A percentile compares a stretch with the other conserved stretches of the same genome.
These are phyloP conservation scores for Mucuna pruriens DNA, from an alignment of 306 rosid species.

Conservation along the genomic window DNA sequence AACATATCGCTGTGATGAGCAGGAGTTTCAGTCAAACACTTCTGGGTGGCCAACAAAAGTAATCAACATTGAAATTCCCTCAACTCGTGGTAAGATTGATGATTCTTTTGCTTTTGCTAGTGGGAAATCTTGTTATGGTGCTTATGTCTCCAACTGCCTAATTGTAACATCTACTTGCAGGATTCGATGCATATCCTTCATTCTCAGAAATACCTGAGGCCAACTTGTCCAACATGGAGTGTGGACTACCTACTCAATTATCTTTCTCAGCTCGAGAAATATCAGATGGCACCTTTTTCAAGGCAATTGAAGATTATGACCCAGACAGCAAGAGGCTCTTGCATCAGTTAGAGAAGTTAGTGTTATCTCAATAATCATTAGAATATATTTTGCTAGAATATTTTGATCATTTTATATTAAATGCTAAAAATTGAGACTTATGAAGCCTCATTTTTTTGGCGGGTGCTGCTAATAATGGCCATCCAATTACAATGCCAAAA, in stretches of 20 bases:
- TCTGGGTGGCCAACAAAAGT: conserved; percentile 98
- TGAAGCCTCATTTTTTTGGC: background rate
- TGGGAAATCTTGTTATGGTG: conserved; percentile 33
- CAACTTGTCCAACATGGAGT: conserved; percentile 83
- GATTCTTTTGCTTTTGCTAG: conserved; percentile 33
- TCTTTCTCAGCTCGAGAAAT: conserved; percentile 98
- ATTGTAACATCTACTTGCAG: conserved; percentile 50
- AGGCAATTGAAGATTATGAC: conserved; percentile 93
- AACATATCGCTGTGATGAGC: conserved; percentile 76
- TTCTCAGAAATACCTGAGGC: conserved; percentile 56
- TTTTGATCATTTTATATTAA: conserved; percentile 37
- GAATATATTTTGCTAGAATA: conserved; percentile 20
- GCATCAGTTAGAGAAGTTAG: conserved; percentile 82
- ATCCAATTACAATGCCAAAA: conserved; percentile 25
- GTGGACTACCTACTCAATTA: conserved; percentile 88
- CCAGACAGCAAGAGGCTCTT: conserved; percentile 87
- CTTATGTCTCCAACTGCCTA: conserved; percentile 34
- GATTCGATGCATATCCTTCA: conserved; percentile 80
- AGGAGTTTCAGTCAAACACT: conserved; percentile 58
- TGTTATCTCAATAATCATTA: conserved; percentile 32
- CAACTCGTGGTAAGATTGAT: conserved; percentile 61
- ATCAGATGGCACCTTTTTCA: conserved; percentile 93
- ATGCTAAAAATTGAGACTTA: conserved; percentile 19
- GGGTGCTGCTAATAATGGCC: conserved; percentile 7
- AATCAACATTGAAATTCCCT: conserved; percentile 90